Base-by-base conservation (phyloP, 768 basidiomycete genomes). In the Auriscalpium microsporum region DNA sequence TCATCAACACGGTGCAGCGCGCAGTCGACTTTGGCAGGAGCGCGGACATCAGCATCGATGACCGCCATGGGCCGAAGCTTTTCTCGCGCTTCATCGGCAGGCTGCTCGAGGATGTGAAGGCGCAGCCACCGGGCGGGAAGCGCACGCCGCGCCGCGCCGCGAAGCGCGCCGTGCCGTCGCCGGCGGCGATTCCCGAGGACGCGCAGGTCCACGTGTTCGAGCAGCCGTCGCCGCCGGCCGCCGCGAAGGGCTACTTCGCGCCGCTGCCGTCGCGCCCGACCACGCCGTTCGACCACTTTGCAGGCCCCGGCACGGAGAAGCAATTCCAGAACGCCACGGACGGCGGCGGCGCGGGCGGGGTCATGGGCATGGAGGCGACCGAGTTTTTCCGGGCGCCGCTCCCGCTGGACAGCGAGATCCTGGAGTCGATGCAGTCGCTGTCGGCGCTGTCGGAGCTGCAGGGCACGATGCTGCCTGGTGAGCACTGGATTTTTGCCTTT, bases 1-100 rank as follows among this genome's bases (percentile, higher is more conserved):
- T 70, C 51, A 46, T 64, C 17, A 48, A 52, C 10, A 58, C 59
- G 23, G 63, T 70, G 11, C 58, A 57, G 44, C 60, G 58, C 10
- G 60, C 56, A 5, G 58, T 63, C 56, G 62, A 64, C 38, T 65
- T 70, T 34, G 63, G 63, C 35, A 58, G 64, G 28, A 58, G 63
- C 11, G 54, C 68, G 9, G 64, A 62, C 36, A 62, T 69, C 35
- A 65, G 65, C 13, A 62, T 70, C 45, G 69, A 70, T n/a, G 64
- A 62, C n/a, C 57, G 61, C n/a, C 69, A 70, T 53, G 65, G 67
- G 5, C 68, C 68, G 14, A 63, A 62, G 52, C 62, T 69, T 14
- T 70, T 66, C 52, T 58, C 69, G 11, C 66, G 67, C 28, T 70
- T 70, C 63, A 50, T 70, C 13, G 55, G 55, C 16, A 61, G 63